These are phyloP conservation scores for Stemphylium beticola DNA, from an alignment of 2,329 filamentous ascomycete genomes.

Conservation along the genomic window DNA sequence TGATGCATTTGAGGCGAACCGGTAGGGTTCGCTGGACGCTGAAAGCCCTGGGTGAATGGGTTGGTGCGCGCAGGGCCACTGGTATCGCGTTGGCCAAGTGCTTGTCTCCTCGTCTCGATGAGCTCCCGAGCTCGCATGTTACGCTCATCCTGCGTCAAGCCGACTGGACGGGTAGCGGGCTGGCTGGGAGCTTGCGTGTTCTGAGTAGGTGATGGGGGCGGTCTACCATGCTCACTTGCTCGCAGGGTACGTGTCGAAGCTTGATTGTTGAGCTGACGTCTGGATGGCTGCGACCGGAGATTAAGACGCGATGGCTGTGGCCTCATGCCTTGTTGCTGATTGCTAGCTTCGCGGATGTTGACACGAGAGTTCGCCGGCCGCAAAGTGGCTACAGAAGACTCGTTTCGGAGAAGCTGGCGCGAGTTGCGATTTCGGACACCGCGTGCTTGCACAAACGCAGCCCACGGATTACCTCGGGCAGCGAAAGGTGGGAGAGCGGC, in stretches of 20 bases:
- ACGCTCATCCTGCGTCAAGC: conserved; percentile 44
- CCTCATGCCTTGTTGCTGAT: conserved; percentile 36
- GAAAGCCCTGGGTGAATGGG: conserved; percentile 43
- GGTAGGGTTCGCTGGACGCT: conserved; percentile 34
- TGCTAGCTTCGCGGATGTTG: conserved; percentile 41
- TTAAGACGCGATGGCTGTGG: conserved; percentile 46
- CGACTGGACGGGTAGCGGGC: conserved; percentile 30
- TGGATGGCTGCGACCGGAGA: conserved; percentile 45
- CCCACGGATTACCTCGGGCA: conserved; percentile 46
- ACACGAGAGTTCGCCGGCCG: conserved; percentile 43
- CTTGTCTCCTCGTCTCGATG: conserved; percentile 43
- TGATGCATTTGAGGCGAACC: conserved; percentile 21
- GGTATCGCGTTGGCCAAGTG: conserved; percentile 35
- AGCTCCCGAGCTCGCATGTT: conserved; percentile 45
- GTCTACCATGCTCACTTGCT: conserved; percentile 40
- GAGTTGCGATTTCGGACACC: conserved; percentile 37
- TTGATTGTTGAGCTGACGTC: conserved; percentile 44
- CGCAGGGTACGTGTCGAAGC: conserved; percentile 46
- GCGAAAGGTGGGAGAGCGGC: conserved; percentile 39
- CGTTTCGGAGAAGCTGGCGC: conserved; percentile 45
- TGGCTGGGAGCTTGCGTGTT: conserved; percentile 22
- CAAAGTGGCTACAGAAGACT: conserved; percentile 49
- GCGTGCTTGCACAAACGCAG: conserved; percentile 42
- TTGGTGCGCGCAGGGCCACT: conserved; percentile 43
- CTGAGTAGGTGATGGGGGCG: conserved; percentile 36